These are phyloP conservation scores for Kwoniella shivajii DNA, from an alignment of 1,284 basidiomycete species.

Conservation along the genomic window DNA sequence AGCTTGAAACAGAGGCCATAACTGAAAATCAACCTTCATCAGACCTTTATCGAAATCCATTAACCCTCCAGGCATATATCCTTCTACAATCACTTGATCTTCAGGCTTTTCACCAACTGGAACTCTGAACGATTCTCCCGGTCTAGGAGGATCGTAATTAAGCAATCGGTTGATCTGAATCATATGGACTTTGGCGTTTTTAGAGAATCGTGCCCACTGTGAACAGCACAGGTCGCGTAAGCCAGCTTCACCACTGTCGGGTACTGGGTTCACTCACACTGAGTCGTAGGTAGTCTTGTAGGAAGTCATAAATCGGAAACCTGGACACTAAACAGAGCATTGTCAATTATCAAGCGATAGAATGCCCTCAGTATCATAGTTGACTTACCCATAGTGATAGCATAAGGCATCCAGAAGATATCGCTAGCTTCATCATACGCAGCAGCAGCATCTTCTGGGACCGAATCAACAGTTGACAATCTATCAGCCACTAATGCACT, in stretches of 20 bases:
- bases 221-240: neutral
- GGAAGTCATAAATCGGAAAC: constrained; percentile 87
- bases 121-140: constrained; percentile 63
- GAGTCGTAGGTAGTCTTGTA: constrained; percentile 88
- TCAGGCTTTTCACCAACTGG: constrained; percentile 31
- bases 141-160: constrained; percentile 73
- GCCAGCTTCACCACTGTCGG: neutral
- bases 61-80: constrained; percentile 53
- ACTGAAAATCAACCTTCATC: constrained; percentile 67
- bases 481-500: neutral
- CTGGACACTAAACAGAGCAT: constrained; percentile 67
- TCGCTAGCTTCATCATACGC: constrained; percentile 62
- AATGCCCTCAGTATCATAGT: neutral
- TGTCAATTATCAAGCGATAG: constrained; percentile 14
- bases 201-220: constrained; percentile 88
- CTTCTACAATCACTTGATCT: constrained; percentile 42
- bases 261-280: constrained; percentile 27
- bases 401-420: constrained; percentile 90
- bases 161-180: constrained; percentile 53
- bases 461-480: constrained; percentile 42
- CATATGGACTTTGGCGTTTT: constrained; percentile 63
- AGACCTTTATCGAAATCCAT: constrained; percentile 55
- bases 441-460: constrained; percentile 30
- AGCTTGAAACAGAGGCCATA: constrained; percentile 96
- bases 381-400: constrained; percentile 62